phyloP scores from a whole-genome alignment of 1,139 yeast species.

The Hansenula sp. region DNA sequence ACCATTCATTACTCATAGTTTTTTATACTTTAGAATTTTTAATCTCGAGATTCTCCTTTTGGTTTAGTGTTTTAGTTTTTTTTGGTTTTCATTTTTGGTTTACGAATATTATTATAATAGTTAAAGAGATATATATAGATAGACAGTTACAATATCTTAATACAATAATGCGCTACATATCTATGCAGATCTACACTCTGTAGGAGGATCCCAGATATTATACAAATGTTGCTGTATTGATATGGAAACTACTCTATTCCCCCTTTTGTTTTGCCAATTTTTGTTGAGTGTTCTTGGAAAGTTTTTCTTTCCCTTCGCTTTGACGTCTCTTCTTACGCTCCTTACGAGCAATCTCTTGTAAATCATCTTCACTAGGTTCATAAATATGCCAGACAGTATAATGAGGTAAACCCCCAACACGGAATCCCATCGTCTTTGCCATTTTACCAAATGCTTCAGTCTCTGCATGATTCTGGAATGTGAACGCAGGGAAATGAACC shows the following conservation, averaged over 20 bases:
- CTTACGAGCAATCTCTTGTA: conserved; percentile 65
- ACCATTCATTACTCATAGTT: background rate
- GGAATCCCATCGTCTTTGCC: conserved; percentile 76
- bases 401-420: conserved; percentile 85
- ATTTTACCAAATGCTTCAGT: conserved; percentile 90
- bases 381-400: conserved; percentile 86
- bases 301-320: conserved; percentile 3
- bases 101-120: too few species aligned
- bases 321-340: conserved; percentile 64
- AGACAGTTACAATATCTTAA: too few species aligned
- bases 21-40: background rate
- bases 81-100: too few species aligned
- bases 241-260: background rate
- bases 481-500: conserved; percentile 83
- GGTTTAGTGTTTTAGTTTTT: background rate
- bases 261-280: background rate
- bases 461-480: conserved; percentile 87
- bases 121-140: too few species aligned
- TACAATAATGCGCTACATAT: too few species aligned
- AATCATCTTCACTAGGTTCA: conserved; percentile 90
- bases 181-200: too few species aligned
- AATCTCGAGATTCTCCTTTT: background rate
- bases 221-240: background rate
- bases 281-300: conserved; percentile 5
- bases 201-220: background rate